Percentiles rank a stretch among this genome's conserved stretches.
Conservation (phyloP, 768 basidiomycete species). For the Rhodotorula diobovata region DNA sequence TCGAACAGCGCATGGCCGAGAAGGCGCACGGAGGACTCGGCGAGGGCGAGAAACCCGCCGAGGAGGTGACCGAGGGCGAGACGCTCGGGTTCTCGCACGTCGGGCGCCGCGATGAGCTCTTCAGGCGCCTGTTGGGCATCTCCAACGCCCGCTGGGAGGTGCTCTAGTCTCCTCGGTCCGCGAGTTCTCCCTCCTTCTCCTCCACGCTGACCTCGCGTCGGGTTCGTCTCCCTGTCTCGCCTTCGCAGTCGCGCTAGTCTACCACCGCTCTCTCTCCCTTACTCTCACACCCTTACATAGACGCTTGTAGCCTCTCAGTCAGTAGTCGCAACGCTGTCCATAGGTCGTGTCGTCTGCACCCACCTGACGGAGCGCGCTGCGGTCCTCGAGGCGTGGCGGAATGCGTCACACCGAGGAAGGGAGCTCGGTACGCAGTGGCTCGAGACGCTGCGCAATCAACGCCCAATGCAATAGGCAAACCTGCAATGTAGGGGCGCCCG, state of each 20-base stretch:
- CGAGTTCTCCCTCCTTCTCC: too few relatives aligned
- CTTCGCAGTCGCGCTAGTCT: not conserved
- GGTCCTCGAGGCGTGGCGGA: too few relatives aligned
- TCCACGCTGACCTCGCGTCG: not conserved
- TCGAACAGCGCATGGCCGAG: slow-evolving; percentile 16
- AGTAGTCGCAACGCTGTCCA: not conserved
- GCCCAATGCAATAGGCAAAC: too few relatives aligned
- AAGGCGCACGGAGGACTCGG: slow-evolving; percentile 34
- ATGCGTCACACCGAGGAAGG: too few relatives aligned
- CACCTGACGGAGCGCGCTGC: too few relatives aligned
- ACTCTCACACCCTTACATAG: not conserved
- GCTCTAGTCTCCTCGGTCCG: slow-evolving; percentile 38
- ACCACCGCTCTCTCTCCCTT: not conserved
- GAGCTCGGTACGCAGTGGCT: too few relatives aligned
- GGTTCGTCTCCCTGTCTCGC: not conserved
- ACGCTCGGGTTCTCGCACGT: slow-evolving; percentile 47
- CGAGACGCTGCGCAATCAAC: too few relatives aligned
- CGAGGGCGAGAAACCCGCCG: slow-evolving; percentile 32
- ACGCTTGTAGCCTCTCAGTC: not conserved
- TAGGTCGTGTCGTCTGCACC: too few relatives aligned
- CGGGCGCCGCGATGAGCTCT: slow-evolving; percentile 49
- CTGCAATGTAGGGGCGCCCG: too few relatives aligned
- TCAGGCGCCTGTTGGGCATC: slow-evolving; percentile 48
- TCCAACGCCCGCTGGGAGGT: slow-evolving; percentile 49
- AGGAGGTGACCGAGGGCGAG: slow-evolving; percentile 43